Evolutionary conservation across 257 asterid species (phyloP).

Genomic region (Haberlea rhodopensis): DNA sequence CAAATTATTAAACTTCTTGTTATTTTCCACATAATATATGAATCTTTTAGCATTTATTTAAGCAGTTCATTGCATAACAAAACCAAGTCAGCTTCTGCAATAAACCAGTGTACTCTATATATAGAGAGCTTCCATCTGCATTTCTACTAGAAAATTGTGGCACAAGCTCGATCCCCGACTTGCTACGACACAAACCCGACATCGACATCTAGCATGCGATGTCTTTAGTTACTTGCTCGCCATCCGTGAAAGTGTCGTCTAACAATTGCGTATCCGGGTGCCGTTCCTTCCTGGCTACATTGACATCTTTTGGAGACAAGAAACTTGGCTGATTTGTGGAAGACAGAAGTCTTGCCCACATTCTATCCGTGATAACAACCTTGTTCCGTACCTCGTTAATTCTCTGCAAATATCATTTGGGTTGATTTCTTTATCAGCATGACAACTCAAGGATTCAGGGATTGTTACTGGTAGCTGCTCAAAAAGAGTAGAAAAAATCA

Average conservation of each 20-base stretch:
- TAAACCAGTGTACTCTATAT: not conserved
- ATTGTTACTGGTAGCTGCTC: not conserved
- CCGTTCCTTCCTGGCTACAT: conserved; percentile 33
- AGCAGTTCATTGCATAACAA: conserved; percentile 6
- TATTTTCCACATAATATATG: not conserved
- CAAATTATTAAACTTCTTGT: not conserved
- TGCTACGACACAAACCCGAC: not conserved
- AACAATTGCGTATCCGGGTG: conserved; percentile 31
- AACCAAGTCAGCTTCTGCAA: conserved; percentile 3
- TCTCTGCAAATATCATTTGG: conserved; percentile 43
- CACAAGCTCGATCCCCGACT: not conserved
- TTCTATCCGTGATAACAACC: conserved; percentile 92
- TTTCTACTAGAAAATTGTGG: not conserved
- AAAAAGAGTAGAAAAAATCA: not conserved
- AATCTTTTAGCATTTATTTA: not conserved
- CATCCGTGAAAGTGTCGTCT: conserved; percentile 26
- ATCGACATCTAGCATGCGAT: not conserved
- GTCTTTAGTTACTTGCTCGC: conserved; percentile 6
- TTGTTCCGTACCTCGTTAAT: conserved; percentile 64
- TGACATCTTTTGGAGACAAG: conserved; percentile 35
- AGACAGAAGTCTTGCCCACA: conserved; percentile 94
- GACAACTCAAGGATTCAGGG: not conserved
- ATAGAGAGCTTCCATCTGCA: not conserved
- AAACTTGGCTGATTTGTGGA: conserved; percentile 96
- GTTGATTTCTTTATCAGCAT: not conserved